A percentile compares a stretch with the other conserved stretches of the same genome.
phyloP scores from a whole-genome alignment of 2,329 filamentous ascomycete species.

The Paracamarosporium sp. region DNA sequence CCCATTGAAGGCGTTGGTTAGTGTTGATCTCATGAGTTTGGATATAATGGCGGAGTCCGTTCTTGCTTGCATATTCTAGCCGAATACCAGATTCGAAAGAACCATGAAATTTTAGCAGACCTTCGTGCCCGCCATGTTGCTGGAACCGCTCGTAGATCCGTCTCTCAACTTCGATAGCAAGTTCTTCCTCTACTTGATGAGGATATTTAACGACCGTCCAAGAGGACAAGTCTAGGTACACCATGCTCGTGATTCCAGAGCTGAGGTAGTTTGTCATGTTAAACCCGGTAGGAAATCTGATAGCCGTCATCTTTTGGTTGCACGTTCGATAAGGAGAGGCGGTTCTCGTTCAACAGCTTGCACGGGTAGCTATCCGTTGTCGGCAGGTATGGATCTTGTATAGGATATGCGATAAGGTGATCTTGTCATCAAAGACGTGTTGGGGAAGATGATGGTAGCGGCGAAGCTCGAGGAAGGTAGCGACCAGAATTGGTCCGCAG shows the following conservation, averaged over 20 bases:
- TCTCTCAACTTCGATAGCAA: conserved; percentile 16
- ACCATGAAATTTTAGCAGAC: conserved; percentile 15
- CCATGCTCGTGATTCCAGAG: conserved; percentile 14
- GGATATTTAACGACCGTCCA: conserved; percentile 20
- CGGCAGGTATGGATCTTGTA: conserved; percentile 13
- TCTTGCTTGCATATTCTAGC: conserved; percentile 13
- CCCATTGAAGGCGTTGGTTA: conserved; percentile 18
- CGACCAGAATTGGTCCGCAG: conserved; percentile 11
- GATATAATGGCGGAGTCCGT: conserved; percentile 10
- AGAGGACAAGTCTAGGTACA: conserved; percentile 16
- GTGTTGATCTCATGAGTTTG: conserved; percentile 12
- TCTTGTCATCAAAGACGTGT: conserved; percentile 9
- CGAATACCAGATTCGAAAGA: conserved; percentile 16
- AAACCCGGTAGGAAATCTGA: conserved; percentile 16
- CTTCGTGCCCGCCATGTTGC: conserved; percentile 15
- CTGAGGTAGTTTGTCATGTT: conserved; percentile 12
- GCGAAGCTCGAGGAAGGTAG: conserved; percentile 12
- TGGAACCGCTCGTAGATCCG: conserved; percentile 21
- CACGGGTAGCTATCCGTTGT: too few relatives aligned
- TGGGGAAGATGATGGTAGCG: conserved; percentile 4
- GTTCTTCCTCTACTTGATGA: conserved; percentile 16
- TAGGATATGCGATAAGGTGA: conserved; percentile 12
- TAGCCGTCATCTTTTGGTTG: conserved; percentile 16
- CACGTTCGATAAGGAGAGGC: conserved; percentile 6
- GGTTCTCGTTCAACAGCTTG: too few relatives aligned